A percentile compares a stretch with the other conserved stretches of the same genome.
These are phyloP conservation scores for slime mould (Dictyostelium discoideum) DNA, from an alignment of 78 protist genomes.

Conservation along the genomic window dicty_2.7 NC_007091.3:632501-633000, in stretches of 20 bases:
- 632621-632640: not conserved
- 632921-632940: not conserved
- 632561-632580: slow-evolving; percentile 51
- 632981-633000: slow-evolving; percentile 6
- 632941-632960: slow-evolving; percentile 2
- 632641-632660: not conserved
- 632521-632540: not conserved
- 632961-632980: not conserved
- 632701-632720: not conserved
- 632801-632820: not conserved
- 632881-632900: not conserved
- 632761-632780: not conserved
- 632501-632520: not conserved
- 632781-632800: slow-evolving; percentile 23
- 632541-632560: not conserved
- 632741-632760: not conserved
- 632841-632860: not conserved
- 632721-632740: not conserved
- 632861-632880: not conserved
- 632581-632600: slow-evolving; percentile 28
- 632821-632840: not conserved
- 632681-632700: not conserved
- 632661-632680: not conserved
- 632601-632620: not conserved
- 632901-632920: not conserved